Conservation (phyloP, 139 green algal species). For the Marvania coccoides region DNA sequence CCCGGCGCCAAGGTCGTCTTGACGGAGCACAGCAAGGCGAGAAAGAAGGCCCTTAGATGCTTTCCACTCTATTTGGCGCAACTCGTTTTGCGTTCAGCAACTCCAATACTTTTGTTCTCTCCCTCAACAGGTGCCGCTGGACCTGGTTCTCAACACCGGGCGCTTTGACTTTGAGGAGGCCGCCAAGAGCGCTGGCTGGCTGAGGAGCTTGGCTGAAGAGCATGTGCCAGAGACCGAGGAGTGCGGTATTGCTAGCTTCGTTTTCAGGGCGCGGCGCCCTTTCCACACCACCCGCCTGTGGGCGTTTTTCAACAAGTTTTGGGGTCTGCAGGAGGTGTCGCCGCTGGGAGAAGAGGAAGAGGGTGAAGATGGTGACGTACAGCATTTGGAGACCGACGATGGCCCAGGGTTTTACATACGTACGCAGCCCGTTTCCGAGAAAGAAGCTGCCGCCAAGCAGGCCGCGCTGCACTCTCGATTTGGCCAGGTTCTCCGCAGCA, state of each 20-base stretch:
- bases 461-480: slow-evolving; percentile 5
- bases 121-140: slow-evolving; percentile 1
- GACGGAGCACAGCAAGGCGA: slow-evolving; percentile 23
- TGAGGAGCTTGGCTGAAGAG: slow-evolving; percentile 29
- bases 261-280: slow-evolving; percentile 54
- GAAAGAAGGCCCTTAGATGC: too few relatives aligned
- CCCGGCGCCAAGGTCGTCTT: slow-evolving; percentile 37
- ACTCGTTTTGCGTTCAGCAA: not conserved
- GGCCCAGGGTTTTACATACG: slow-evolving; percentile 1
- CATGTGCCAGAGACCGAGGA: slow-evolving; percentile 45
- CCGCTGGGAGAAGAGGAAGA: slow-evolving; percentile 30
- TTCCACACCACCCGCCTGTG: slow-evolving; percentile 70
- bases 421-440: not conserved
- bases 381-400: not conserved
- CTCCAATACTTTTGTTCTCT: not conserved
- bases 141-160: slow-evolving; percentile 39
- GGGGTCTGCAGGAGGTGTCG: slow-evolving; percentile 47
- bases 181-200: slow-evolving; percentile 50
- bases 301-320: slow-evolving; percentile 36
- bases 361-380: not conserved
- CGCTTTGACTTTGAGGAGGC: slow-evolving; percentile 60
- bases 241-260: slow-evolving; percentile 63
- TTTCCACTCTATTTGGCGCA: too few relatives aligned
- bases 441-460: not conserved
- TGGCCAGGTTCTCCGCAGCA: slow-evolving; percentile 55